Evolutionary conservation across 352 stramenopile genomes (phyloP), one percentile per base, ranked within the genome.

Genomic region (Peronosclerospora sorghi): DNA sequence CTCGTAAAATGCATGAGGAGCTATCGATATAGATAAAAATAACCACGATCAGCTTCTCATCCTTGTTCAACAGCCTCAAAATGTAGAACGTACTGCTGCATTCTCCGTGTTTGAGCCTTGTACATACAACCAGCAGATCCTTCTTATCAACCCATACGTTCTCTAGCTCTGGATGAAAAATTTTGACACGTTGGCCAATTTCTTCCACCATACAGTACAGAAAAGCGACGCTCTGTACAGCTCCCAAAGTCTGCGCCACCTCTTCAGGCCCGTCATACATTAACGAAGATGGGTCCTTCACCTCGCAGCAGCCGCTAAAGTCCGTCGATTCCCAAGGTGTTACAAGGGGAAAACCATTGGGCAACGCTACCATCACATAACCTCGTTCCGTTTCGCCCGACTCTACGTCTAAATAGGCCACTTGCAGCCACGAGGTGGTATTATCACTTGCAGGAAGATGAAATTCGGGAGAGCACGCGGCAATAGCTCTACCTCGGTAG

Each of bases 71-170:
- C 40, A n/a, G 4, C 10, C 8, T 17, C 21, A 28, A 21, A 15
- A n/a, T n/a, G n/a, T n/a, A n/a, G 6, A 27, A 64, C 64, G 19
- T 52, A 86, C 74, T 68, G 45, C 38, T 59, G 45, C 75, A 85
- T 17, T 53, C 45, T 5, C 42, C 17, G 36, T 85, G 70, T 3
- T 61, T 48, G 14, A 85, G 32, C 5, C 54, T 50, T 32, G 64
- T 43, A 35, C 70, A 84, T 12, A 84, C 48, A 1, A 52, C 32
- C n/a, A 72, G 57, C n/a, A 78, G 32, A 26, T 76, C 51, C 1
- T 45, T 37, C 7, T 54, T 65, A 15, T 85, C 56, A 9, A 88
- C 53, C 75, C 75, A 88, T n/a, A 71, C 59, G 10, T 38, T 61
- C 18, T 61, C 59, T 19, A 66, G 36, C 18, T 74, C 59, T 34